phyloP scores from a whole-genome alignment of 2,329 filamentous ascomycete species.

The Teratosphaeria viscida region DNA sequence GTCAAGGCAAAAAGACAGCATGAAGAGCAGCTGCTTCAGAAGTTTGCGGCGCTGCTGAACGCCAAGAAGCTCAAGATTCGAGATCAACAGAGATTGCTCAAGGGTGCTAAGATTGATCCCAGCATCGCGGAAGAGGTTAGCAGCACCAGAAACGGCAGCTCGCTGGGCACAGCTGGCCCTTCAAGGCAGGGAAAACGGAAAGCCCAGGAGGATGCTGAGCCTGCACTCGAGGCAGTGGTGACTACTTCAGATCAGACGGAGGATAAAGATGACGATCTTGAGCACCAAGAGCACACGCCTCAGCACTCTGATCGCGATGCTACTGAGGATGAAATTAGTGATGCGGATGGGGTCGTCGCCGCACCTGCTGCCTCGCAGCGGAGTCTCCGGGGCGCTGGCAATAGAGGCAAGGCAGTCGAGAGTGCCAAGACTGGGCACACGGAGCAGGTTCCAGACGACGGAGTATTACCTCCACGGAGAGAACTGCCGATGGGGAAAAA shows the following conservation, averaged over 20 bases:
- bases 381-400: not conserved
- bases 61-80: constrained; percentile 73
- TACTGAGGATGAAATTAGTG: constrained; percentile 17
- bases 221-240: constrained; percentile 37
- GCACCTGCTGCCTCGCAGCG: not conserved
- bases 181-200: constrained; percentile 26
- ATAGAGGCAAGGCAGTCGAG: constrained; percentile 1
- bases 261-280: constrained; percentile 31
- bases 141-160: constrained; percentile 4
- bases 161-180: constrained; percentile 11
- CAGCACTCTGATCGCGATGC: constrained; percentile 13
- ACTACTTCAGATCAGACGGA: constrained; percentile 34
- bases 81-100: constrained; percentile 56
- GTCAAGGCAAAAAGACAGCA: constrained; percentile 55
- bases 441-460: constrained; percentile 8
- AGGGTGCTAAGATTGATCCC: constrained; percentile 50
- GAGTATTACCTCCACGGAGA: constrained; percentile 9
- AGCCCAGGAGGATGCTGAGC: constrained; percentile 25
- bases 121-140: constrained; percentile 33
- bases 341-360: constrained; percentile 7
- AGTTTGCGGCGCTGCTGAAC: constrained; percentile 61
- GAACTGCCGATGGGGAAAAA: constrained; percentile 13
- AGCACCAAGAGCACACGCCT: constrained; percentile 12
- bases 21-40: constrained; percentile 56
- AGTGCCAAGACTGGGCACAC: not conserved